These are phyloP conservation scores for Acer campestre DNA, from an alignment of 345 rosid species.

Conservation along the genomic window DNA sequence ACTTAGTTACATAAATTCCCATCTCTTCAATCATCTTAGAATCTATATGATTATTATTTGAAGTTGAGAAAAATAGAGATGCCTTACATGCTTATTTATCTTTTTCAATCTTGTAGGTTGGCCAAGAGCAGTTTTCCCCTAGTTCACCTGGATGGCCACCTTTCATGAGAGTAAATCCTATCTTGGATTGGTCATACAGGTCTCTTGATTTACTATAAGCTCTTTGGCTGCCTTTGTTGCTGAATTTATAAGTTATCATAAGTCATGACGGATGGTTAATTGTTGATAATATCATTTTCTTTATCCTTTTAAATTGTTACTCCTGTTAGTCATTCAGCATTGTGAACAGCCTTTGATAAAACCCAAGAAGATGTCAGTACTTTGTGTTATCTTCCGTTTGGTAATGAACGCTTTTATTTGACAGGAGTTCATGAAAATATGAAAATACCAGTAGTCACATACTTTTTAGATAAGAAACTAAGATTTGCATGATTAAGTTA, in stretches of 20 bases:
- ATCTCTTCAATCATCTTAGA: background rate
- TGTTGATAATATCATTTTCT: constrained; percentile 3
- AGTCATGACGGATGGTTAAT: background rate
- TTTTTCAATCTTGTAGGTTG: constrained; percentile 52
- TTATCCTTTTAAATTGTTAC: constrained; percentile 6
- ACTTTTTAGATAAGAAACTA: background rate
- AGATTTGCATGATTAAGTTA: background rate
- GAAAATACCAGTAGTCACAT: background rate
- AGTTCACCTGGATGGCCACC: constrained; percentile 99
- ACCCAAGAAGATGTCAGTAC: background rate
- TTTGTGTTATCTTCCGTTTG: background rate
- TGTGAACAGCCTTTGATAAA: background rate
- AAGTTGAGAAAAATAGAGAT: background rate
- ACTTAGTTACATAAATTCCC: background rate
- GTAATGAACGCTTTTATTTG: background rate
- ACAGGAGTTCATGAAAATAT: background rate
- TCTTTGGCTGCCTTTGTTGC: constrained; percentile 3
- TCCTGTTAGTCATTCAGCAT: background rate
- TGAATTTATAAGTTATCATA: constrained; percentile 9
- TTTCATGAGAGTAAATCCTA: constrained; percentile 99
- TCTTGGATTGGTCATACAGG: constrained; percentile 99
- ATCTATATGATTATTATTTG: constrained; percentile 8
- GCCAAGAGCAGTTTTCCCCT: constrained; percentile 98
- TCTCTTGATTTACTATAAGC: constrained; percentile 23
- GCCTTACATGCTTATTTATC: background rate